A percentile compares a stretch with the other conserved stretches of the same genome.
These are phyloP conservation scores for Perilla frutescens DNA, from an alignment of 257 asterid species.

Conservation along the genomic window DNA sequence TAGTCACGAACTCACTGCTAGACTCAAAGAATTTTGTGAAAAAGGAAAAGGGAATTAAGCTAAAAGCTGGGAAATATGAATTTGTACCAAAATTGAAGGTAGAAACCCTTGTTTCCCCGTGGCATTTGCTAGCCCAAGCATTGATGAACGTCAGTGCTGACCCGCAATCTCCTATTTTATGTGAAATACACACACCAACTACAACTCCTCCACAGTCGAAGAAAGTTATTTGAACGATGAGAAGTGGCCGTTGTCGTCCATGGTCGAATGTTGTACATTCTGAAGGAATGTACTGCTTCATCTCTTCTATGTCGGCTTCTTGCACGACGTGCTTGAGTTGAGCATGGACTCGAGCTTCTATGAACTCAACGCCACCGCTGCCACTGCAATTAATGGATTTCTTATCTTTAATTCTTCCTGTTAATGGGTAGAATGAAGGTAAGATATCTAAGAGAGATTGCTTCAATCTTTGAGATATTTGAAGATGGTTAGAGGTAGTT, in stretches of 20 bases:
- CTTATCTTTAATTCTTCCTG: conserved; percentile 35
- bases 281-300: conserved; percentile 35
- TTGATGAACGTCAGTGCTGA: conserved; percentile 44
- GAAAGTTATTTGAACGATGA: conserved; percentile 37
- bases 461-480: conserved; percentile 27
- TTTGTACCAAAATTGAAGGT: conserved; percentile 29
- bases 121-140: conserved; percentile 46
- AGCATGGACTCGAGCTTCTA: conserved; percentile 31
- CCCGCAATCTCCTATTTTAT: conserved; percentile 37
- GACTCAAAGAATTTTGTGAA: not conserved
- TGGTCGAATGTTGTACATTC: not conserved
- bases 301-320: conserved; percentile 14
- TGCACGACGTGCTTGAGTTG: conserved; percentile 20
- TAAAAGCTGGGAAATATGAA: conserved; percentile 35
- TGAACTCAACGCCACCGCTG: conserved; percentile 34
- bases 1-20: conserved; percentile 12
- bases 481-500: conserved; percentile 5
- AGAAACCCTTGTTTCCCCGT: not conserved
- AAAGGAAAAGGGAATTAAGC: conserved; percentile 25
- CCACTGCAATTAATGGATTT: conserved; percentile 34
- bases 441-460: conserved; percentile 35
- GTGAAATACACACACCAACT: conserved; percentile 41
- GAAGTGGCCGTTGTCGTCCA: not conserved
- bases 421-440: conserved; percentile 45
- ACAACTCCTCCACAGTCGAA: conserved; percentile 48